Base-by-base conservation (phyloP, 129 eudicot species). In the Helianthus annuus region DNA sequence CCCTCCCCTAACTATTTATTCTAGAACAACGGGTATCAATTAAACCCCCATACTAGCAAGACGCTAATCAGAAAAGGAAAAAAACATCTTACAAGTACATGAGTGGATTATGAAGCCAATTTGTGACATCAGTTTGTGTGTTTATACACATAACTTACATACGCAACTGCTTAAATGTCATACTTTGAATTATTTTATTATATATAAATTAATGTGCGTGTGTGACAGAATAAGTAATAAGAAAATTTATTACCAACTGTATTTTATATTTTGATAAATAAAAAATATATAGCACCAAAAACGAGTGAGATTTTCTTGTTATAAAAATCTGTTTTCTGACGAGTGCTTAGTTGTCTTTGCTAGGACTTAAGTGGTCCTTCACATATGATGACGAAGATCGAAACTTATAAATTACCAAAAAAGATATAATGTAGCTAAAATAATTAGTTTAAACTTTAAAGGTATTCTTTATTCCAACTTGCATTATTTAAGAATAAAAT, bases 281-380 rank as follows among this genome's bases (percentile, higher is more conserved):
- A 48, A 48, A 72, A 72, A 34, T 29, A 10, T 19, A 38, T 12
- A 38, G 74, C 74, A 22, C 59, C 52, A 76, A 15, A 66, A 56
- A 67, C 80, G 68, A 76, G 80, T 56, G n/a, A 12, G 81, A 40
- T 77, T 63, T 77, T 68, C 10, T 69, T 16, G 44, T 15, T 22
- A 38, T 40, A 70, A 22, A 27, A 77, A 62, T 77, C 1, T 49
- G 24, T 14, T 12, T 69, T 77, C 59, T 66, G 44, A 64, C 45
- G 38, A 74, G 24, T 60, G 59, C 62, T 59, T 68, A 70, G 81
- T 38, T 77, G 76, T 77, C 79, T 19, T n/a, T 42, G 66, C 48
- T 66, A 42, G 64, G 27, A 51, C 74, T 44, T 73, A 24, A 66
- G 16, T 59, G 62, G 69, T 68, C 19, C 54, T 48, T 58, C 69